These are phyloP conservation scores for Leccinum arenicola DNA, from an alignment of 768 basidiomycete species.

Conservation along the genomic window DNA sequence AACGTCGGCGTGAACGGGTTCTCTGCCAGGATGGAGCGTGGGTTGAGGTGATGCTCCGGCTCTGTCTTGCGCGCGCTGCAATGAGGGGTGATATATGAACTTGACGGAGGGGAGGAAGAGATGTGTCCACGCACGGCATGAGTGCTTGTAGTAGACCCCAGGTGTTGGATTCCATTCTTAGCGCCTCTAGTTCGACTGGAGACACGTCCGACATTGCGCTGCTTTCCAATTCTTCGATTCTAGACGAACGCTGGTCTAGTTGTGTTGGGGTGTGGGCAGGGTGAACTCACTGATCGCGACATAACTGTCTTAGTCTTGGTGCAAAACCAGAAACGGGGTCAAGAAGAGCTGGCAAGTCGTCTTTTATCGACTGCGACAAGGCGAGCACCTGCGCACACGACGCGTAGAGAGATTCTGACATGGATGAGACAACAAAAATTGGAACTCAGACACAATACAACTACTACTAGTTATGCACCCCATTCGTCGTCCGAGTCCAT, in stretches of 20 bases:
- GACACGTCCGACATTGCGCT: conserved; percentile 34
- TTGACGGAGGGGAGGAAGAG: background rate
- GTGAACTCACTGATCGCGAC: conserved; percentile 54
- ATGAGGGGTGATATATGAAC: background rate
- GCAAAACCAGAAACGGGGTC: conserved; percentile 71
- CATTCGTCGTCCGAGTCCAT: conserved; percentile 19
- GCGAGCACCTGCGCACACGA: conserved; percentile 67
- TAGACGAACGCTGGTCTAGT: conserved; percentile 22
- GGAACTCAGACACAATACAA: too few relatives aligned
- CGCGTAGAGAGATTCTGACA: conserved; percentile 48
- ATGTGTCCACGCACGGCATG: conserved; percentile 55
- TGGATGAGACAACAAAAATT: conserved; percentile 1
- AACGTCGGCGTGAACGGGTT: conserved; percentile 85
- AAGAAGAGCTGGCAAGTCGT: conserved; percentile 59
- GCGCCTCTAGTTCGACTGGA: conserved; percentile 54
- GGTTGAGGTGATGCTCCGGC: conserved; percentile 42
- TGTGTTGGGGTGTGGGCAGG: background rate
- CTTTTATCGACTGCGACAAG: conserved; percentile 50
- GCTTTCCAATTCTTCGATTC: conserved; percentile 54
- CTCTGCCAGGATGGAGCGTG: conserved; percentile 53
- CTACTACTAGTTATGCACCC: conserved; percentile 15
- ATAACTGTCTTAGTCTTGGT: conserved; percentile 52
- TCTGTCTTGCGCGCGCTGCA: conserved; percentile 68
- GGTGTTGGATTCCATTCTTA: conserved; percentile 75
- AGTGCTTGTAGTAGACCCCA: conserved; percentile 80